Evolutionary conservation across 2,329 filamentous ascomycete species (phyloP).

Genomic region (Fusarium chlamydosporum): DNA sequence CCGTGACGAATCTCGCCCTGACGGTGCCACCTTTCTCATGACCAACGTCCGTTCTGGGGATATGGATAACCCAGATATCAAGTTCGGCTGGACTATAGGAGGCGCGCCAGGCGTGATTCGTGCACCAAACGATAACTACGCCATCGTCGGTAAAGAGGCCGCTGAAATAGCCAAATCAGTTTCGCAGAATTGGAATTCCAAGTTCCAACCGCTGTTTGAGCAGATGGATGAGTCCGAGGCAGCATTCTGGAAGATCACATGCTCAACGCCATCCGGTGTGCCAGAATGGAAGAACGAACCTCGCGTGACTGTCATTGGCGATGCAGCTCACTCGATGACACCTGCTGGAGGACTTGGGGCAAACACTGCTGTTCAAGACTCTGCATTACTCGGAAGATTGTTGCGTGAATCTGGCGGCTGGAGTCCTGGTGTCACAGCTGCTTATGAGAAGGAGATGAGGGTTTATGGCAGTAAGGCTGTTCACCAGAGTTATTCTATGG

Average conservation of each 20-base stretch:
- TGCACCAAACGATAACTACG: conserved; percentile 71
- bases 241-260: conserved; percentile 77
- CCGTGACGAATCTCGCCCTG: conserved; percentile 61
- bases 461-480: conserved; percentile 71
- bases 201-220: conserved; percentile 70
- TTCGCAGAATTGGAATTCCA: conserved; percentile 68
- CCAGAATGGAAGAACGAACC: conserved; percentile 72
- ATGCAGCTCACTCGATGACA: conserved; percentile 71
- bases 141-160: conserved; percentile 68
- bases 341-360: conserved; percentile 70
- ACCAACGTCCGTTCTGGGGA: conserved; percentile 74
- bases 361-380: conserved; percentile 69
- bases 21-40: conserved; percentile 68
- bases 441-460: conserved; percentile 74
- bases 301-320: conserved; percentile 71
- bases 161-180: conserved; percentile 70
- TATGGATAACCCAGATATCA: conserved; percentile 68
- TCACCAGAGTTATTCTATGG: conserved; percentile 65
- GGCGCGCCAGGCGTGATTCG: conserved; percentile 70
- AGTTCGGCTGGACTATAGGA: conserved; percentile 76
- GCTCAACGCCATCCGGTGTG: conserved; percentile 70
- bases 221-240: conserved; percentile 69
- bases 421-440: conserved; percentile 66
- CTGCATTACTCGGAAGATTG: conserved; percentile 67
- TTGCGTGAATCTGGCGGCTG: conserved; percentile 68